These are phyloP conservation scores for Perkinsus chesapeaki DNA, from an alignment of 169 alveolate species.

Conservation along the genomic window DNA sequence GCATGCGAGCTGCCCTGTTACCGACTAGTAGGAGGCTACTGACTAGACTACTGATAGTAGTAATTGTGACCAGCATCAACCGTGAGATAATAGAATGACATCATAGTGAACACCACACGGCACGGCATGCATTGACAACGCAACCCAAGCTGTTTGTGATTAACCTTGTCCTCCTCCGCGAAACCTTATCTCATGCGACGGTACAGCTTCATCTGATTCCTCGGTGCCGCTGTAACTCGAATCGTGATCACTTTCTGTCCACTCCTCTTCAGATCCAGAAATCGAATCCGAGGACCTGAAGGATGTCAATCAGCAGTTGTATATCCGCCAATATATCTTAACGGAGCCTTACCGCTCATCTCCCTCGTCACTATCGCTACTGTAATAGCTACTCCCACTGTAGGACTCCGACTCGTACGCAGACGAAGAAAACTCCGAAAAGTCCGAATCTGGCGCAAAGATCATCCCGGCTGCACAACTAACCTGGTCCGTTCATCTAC, in stretches of 20 bases:
- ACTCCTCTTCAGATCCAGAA: not conserved
- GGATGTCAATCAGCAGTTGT: no score
- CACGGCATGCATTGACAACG: no score
- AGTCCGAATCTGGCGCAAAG: not conserved
- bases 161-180: not conserved
- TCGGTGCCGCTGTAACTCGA: not conserved
- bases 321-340: no score
- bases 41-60: no score
- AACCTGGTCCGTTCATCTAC: no score
- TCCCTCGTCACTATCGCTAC: not conserved
- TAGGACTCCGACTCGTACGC: not conserved
- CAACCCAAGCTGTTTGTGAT: no score
- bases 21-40: no score
- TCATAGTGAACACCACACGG: no score
- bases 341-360: not conserved
- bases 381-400: not conserved
- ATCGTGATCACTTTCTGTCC: not conserved
- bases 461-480: not conserved
- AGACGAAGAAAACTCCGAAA: not conserved
- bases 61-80: no score
- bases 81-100: no score
- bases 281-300: not conserved
- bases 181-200: not conserved
- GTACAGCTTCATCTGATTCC: not conserved
- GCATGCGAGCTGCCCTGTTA: no score